A percentile compares a stretch with the other conserved stretches of the same genome.
phyloP scores from a whole-genome alignment of 1,139 yeast genomes.

The Nakaseomyces nivariensis region DNA sequence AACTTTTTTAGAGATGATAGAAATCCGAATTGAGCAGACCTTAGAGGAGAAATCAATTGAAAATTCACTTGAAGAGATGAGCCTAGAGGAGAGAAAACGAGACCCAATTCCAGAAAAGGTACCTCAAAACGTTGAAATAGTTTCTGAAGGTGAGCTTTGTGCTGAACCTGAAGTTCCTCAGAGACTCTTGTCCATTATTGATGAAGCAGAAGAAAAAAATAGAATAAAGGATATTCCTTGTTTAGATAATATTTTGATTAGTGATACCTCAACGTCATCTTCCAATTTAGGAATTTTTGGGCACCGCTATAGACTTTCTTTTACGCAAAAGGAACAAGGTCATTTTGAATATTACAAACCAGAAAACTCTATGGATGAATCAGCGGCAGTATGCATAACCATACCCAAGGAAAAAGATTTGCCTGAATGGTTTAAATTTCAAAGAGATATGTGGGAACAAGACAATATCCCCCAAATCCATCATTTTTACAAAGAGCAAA shows the following conservation, averaged over 20 bases:
- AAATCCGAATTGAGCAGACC: slow-evolving; percentile 39
- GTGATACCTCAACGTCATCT: slow-evolving; percentile 12
- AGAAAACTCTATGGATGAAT: slow-evolving; percentile 5
- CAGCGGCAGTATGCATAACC: slow-evolving; percentile 31
- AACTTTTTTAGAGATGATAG: slow-evolving; percentile 65
- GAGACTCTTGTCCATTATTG: slow-evolving; percentile 20
- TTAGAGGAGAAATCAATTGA: slow-evolving; percentile 9
- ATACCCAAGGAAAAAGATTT: slow-evolving; percentile 54
- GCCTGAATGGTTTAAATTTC: slow-evolving; percentile 63
- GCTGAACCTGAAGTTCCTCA: slow-evolving; percentile 25
- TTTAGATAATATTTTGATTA: slow-evolving; percentile 1
- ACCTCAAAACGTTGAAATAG: slow-evolving; percentile 9
- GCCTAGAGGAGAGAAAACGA: slow-evolving; percentile 2
- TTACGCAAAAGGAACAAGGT: slow-evolving; percentile 24
- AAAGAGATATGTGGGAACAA: slow-evolving; percentile 55
- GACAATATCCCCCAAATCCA: slow-evolving; percentile 30
- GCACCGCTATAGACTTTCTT: slow-evolving; percentile 26
- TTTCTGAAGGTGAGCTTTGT: slow-evolving; percentile 25
- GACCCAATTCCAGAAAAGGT: slow-evolving; percentile 2
- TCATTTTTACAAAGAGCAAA: slow-evolving; percentile 26
- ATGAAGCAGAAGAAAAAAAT: slow-evolving; percentile 13
- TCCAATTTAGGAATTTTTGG: slow-evolving; percentile 28
- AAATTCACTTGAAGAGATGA: background rate
- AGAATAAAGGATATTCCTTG: slow-evolving; percentile 5
- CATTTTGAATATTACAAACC: slow-evolving; percentile 24